Percentiles rank a stretch among this genome's conserved stretches.
phyloP scores from a whole-genome alignment of 495 filamentous ascomycete genomes.

The Letharia lupina region DNA sequence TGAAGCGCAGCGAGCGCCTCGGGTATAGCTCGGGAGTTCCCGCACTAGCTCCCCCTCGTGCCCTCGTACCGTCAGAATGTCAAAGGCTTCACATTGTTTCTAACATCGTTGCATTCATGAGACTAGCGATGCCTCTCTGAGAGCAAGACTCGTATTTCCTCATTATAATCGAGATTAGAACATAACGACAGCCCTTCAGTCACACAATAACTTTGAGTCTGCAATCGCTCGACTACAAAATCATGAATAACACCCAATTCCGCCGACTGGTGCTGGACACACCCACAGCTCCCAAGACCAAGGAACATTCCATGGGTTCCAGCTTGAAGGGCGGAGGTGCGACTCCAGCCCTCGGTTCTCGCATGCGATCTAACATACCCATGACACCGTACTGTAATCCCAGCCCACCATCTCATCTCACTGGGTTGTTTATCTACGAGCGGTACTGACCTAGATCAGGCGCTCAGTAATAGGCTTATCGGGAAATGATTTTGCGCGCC shows the following conservation, averaged over 20 bases:
- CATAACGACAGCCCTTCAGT: neutral
- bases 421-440: neutral
- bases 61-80: no score
- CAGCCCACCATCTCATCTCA: neutral
- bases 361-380: slow-evolving; percentile 66
- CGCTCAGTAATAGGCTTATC: slow-evolving; percentile 52
- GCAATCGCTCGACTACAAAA: neutral
- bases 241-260: slow-evolving; percentile 96
- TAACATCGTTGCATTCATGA: neutral
- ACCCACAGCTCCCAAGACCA: slow-evolving; percentile 26
- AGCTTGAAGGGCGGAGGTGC: slow-evolving; percentile 17
- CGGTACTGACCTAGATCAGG: slow-evolving; percentile 37
- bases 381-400: slow-evolving; percentile 65
- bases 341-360: slow-evolving; percentile 39
- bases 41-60: neutral
- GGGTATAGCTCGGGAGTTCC: neutral
- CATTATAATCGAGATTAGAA: neutral
- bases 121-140: neutral
- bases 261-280: slow-evolving; percentile 68
- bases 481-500: slow-evolving; percentile 68
- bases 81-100: neutral
- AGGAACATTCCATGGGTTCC: slow-evolving; percentile 18
- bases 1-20: neutral
- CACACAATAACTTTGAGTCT: neutral
- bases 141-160: neutral